A percentile compares a stretch with the other conserved stretches of the same genome.
These are phyloP conservation scores for Peniophora sp. DNA, from an alignment of 1,284 basidiomycete species.

Conservation along the genomic window DNA sequence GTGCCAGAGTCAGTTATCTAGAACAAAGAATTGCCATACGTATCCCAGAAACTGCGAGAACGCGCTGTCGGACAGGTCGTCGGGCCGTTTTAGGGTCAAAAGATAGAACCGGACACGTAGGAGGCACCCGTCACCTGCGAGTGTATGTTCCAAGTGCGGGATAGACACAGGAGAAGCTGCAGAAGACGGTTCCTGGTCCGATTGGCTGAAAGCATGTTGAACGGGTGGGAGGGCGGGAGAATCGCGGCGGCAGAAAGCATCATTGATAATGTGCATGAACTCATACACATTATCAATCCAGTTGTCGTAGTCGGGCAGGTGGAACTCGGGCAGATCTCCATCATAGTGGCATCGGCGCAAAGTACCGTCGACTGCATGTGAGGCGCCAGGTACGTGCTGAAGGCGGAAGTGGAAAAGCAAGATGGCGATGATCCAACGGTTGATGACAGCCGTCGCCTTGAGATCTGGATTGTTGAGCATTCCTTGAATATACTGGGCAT, in stretches of 20 bases:
- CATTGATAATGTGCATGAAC: slow-evolving; percentile 13
- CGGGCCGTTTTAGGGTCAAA: neutral
- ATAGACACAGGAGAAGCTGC: too few relatives aligned
- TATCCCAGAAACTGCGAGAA: neutral
- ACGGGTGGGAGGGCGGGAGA: too few relatives aligned
- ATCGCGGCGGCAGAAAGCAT: too few relatives aligned
- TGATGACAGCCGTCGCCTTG: slow-evolving; percentile 25
- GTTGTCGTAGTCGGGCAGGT: slow-evolving; percentile 20
- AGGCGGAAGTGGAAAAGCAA: slow-evolving; percentile 27
- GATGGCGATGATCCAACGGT: slow-evolving; percentile 32
- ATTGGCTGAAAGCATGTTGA: too few relatives aligned
- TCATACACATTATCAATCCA: slow-evolving; percentile 27
- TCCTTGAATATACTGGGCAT: slow-evolving; percentile 31
- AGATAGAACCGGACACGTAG: neutral
- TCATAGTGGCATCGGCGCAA: slow-evolving; percentile 18
- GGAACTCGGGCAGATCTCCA: slow-evolving; percentile 13
- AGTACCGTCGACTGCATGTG: slow-evolving; percentile 27
- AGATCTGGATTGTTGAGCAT: slow-evolving; percentile 36
- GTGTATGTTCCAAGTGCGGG: too few relatives aligned
- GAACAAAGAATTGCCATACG: slow-evolving; percentile 3
- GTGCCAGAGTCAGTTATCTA: slow-evolving; percentile 9
- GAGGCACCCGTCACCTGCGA: too few relatives aligned
- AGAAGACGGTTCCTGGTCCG: too few relatives aligned
- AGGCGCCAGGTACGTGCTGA: slow-evolving; percentile 22
- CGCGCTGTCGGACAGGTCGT: neutral